Base-by-base conservation (phyloP, 306 rosid species). In the Rosa persica region DNA sequence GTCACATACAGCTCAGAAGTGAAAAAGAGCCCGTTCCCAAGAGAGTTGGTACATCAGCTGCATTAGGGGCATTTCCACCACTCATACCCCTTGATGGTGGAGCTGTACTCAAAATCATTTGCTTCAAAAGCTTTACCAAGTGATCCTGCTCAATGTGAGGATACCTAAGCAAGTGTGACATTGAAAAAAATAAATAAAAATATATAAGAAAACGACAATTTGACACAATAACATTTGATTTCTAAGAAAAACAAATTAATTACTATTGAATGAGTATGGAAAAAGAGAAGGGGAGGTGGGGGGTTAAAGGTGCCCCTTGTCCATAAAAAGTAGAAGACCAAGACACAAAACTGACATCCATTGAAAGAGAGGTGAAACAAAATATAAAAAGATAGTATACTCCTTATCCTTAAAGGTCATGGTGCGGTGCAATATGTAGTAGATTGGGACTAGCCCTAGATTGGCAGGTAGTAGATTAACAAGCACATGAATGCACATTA, bases 1-100 rank as follows among this genome's bases (percentile, higher is more conserved):
- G 75, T 78, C 87, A 87, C 98, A 64, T 89, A 95, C 98, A 49
- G 77, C 89, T 84, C 78, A 95, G 55, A 74, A 95, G 98, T 79
- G 98, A 92, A 89, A 92, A 95, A 81, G 98, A 86, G 78, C 90
- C 93, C 5, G 62, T 85, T 85, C 99, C 99, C 77, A 95, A 75
- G 83, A 95, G 92, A 67, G 99, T 95, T 76, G 99, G 99, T 75
- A 93, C 97, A 86, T 95, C 97, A 77, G 97, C 97, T 48, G 99
- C 99, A 83, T 89, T 96, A 79, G 97, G 98, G 77, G 88, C 82
- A 81, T 83, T 91, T 81, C 89, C 93, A 81, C 83, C 76, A 72
- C 75, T 79, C 81, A 79, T 68, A 79, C 88, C 86, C 78, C 81
- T 74, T 44, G 92, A 85, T 78, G 93, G 89, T 58, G 92, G 84